phyloP scores from a whole-genome alignment of 2,329 filamentous ascomycete genomes.

The Nemania diffusa region DNA sequence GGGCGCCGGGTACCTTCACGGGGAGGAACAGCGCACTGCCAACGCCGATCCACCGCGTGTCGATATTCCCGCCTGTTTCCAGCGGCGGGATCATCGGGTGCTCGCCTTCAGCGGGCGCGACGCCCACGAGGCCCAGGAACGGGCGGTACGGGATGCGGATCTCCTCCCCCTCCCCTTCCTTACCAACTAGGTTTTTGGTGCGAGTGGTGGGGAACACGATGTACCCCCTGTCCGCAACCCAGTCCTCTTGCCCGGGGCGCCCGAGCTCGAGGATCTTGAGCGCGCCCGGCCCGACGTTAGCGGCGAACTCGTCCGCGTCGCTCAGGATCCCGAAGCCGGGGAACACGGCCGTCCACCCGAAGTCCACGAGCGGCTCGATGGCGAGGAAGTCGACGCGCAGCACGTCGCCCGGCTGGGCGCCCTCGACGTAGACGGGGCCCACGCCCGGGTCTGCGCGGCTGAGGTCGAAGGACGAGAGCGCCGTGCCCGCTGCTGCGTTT shows the following conservation, averaged over 20 bases:
- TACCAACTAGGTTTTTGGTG: background rate
- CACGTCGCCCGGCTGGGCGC: conserved; percentile 62
- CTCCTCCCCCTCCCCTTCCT: conserved; percentile 49
- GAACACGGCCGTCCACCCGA: conserved; percentile 65
- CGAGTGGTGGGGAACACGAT: conserved; percentile 51
- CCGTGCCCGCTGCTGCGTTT: conserved; percentile 49
- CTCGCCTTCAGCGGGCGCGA: conserved; percentile 59
- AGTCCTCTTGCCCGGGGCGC: conserved; percentile 62
- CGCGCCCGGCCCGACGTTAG: conserved; percentile 27
- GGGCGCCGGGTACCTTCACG: conserved; percentile 56
- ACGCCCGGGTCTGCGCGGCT: conserved; percentile 59
- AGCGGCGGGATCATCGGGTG: conserved; percentile 62
- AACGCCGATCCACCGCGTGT: conserved; percentile 60
- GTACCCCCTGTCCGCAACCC: conserved; percentile 48
- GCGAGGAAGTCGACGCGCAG: conserved; percentile 61
- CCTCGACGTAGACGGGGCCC: conserved; percentile 61
- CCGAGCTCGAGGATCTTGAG: conserved; percentile 55
- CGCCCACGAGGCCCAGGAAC: conserved; percentile 63
- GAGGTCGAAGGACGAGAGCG: conserved; percentile 55
- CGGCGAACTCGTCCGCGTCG: conserved; percentile 19
- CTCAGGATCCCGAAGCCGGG: conserved; percentile 60
- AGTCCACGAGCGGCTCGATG: conserved; percentile 54
- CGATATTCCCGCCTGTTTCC: conserved; percentile 64
- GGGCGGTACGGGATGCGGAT: conserved; percentile 61
- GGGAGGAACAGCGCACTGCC: conserved; percentile 56